Percentiles rank a stretch among this genome's conserved stretches.
These are phyloP conservation scores for Aphanomyces cochlioides DNA, from an alignment of 352 stramenopile genomes.

Conservation along the genomic window DNA sequence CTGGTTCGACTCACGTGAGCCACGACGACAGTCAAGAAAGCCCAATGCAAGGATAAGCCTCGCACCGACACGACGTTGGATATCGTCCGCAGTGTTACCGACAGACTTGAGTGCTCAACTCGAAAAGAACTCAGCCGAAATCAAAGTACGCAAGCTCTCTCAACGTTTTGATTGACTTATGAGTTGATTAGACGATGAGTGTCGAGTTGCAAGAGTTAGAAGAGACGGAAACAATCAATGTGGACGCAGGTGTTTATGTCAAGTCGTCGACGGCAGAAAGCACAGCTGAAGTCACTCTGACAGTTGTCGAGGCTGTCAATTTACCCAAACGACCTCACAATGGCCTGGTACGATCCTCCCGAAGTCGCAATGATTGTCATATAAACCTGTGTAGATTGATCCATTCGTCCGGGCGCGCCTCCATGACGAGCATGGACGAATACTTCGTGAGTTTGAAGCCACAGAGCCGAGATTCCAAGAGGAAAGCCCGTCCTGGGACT, in stretches of 20 bases:
- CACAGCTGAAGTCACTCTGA: slow-evolving; percentile 42
- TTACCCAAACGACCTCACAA: slow-evolving; percentile 44
- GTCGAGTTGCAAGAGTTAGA: slow-evolving; percentile 1
- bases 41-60: slow-evolving; percentile 7
- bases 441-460: slow-evolving; percentile 31
- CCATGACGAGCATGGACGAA: background rate
- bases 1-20: slow-evolving; percentile 45
- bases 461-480: slow-evolving; percentile 45
- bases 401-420: slow-evolving; percentile 51
- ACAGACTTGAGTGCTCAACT: slow-evolving; percentile 29
- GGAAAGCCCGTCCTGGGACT: slow-evolving; percentile 46
- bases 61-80: slow-evolving; percentile 34
- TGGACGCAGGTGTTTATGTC: background rate
- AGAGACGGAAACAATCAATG: slow-evolving; percentile 4
- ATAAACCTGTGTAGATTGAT: slow-evolving; percentile 42
- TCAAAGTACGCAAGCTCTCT: background rate
- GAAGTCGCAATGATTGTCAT: no score
- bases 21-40: slow-evolving; percentile 18
- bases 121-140: background rate
- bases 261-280: slow-evolving; percentile 32
- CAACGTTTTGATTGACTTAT: background rate
- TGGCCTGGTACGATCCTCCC: slow-evolving; percentile 36
- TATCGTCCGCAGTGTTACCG: slow-evolving; percentile 39
- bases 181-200: background rate
- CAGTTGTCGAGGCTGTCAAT: slow-evolving; percentile 44